phyloP scores from a whole-genome alignment of 1,284 basidiomycete genomes.

The Porodaedalea pini region DNA sequence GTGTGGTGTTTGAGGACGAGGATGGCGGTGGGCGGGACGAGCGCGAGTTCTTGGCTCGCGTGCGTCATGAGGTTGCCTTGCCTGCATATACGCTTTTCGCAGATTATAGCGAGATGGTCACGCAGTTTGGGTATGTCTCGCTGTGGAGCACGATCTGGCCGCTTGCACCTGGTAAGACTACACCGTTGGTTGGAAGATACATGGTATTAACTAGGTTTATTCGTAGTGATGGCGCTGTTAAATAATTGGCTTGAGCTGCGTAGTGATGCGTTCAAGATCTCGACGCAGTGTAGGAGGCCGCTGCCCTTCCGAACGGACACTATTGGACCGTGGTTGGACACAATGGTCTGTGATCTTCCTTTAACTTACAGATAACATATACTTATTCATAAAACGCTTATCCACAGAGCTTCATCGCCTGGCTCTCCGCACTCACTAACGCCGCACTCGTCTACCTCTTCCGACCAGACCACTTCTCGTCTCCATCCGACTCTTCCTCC shows the following conservation, averaged over 20 bases:
- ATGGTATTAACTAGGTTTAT: conserved; percentile 1
- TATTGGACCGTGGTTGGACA: conserved; percentile 93
- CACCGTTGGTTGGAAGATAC: conserved; percentile 26
- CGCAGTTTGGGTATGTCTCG: conserved; percentile 89
- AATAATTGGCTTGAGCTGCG: conserved; percentile 93
- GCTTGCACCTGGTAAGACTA: conserved; percentile 67
- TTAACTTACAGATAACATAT: too few relatives aligned
- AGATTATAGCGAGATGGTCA: conserved; percentile 96
- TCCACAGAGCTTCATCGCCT: conserved; percentile 68
- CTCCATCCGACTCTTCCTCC: neutral
- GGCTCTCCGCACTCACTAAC: conserved; percentile 84
- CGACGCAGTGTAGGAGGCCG: conserved; percentile 80
- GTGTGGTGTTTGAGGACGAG: conserved; percentile 72
- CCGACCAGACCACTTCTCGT: conserved; percentile 34
- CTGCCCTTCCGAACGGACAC: conserved; percentile 84
- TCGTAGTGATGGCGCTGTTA: conserved; percentile 62
- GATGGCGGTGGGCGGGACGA: conserved; percentile 55
- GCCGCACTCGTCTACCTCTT: conserved; percentile 85
- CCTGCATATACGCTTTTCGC: conserved; percentile 79
- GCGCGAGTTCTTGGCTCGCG: conserved; percentile 69
- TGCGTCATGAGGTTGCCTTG: conserved; percentile 74
- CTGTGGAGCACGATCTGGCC: conserved; percentile 97
- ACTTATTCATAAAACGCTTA: neutral
- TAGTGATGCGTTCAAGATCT: conserved; percentile 94
- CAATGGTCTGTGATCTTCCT: conserved; percentile 44